A percentile compares a stretch with the other conserved stretches of the same genome.
Conservation (phyloP, 345 rosid genomes). For the Brassica carinata region DNA sequence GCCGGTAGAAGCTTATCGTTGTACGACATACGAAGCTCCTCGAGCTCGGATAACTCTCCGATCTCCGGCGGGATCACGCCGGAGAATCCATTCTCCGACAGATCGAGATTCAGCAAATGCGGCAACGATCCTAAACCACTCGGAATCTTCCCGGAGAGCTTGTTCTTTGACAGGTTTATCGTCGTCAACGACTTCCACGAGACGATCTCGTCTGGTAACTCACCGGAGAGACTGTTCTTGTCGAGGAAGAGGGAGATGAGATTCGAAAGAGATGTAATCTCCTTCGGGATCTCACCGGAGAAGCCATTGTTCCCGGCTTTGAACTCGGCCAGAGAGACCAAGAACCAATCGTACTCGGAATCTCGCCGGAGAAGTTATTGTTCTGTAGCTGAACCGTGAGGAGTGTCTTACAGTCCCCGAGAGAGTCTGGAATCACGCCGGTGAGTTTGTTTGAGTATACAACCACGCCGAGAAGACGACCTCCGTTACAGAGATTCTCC, state of each 20-base stretch:
- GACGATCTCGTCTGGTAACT: slow-evolving; percentile 57
- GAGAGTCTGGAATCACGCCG: background rate
- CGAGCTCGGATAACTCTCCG: background rate
- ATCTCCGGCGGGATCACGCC: slow-evolving; percentile 47
- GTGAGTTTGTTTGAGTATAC: background rate
- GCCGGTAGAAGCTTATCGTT: background rate
- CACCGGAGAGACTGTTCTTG: slow-evolving; percentile 64
- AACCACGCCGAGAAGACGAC: background rate
- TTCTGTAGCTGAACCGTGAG: background rate
- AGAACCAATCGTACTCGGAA: background rate
- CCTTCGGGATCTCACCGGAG: slow-evolving; percentile 63
- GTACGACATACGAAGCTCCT: background rate
- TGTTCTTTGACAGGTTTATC: slow-evolving; percentile 63
- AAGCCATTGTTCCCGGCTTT: slow-evolving; percentile 70
- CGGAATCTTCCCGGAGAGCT: slow-evolving; percentile 72
- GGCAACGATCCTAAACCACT: slow-evolving; percentile 62
- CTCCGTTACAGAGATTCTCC: background rate
- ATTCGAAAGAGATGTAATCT: slow-evolving; percentile 55
- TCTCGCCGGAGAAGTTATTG: background rate
- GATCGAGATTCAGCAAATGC: slow-evolving; percentile 51
- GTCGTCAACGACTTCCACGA: slow-evolving; percentile 63
- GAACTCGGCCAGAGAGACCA: slow-evolving; percentile 45
- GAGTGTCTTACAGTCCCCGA: background rate
- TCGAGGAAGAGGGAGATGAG: slow-evolving; percentile 54
- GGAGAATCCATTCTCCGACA: slow-evolving; percentile 69